Evolutionary conservation across 257 asterid genomes (phyloP), one percentile per base, ranked within the genome.

Genomic region (Coffea eugenioides): DNA sequence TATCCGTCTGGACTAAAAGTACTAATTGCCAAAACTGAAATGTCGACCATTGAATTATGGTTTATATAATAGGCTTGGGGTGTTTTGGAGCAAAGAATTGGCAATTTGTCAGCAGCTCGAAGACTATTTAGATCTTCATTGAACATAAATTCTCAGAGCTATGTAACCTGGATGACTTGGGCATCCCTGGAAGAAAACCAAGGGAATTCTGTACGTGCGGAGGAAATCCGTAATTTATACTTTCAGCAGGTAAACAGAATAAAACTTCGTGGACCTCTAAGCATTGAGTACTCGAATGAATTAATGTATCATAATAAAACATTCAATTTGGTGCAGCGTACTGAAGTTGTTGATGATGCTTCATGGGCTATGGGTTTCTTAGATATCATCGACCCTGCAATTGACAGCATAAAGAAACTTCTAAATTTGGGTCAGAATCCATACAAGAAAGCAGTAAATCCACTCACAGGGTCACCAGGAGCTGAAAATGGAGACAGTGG

Each of bases 121-220:
- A 90, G 98, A 81, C 80, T 95, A 16, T 95, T 93, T 82, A 87
- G 97, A 81, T 93, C 98, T 59, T 95, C 99, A 45, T 88, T 95
- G 68, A 91, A 93, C 86, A 86, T 95, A 77, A 93, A 95, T 80
- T 95, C 99, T 48, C 99, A 93, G 82, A 95, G 99, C 97, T 95
- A 89, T 67, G 84, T 95, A 10, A 95, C 98, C 21, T 95, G 99
- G 99, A 95, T 92, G 99, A 92, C 99, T 20, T 95, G 99, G 99
- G 99, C 99, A 0, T 84, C 95, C 82, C 65, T 95, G 48, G 99
- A 95, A 81, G 98, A 95, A 89, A 97, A 94, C 52, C 99, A 93
- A 83, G 98, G 99, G 54, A 92, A 95, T 81, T 74, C 93, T 52
- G 82, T 87, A 15, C 96, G 97, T 7, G 98, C 98, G 16, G 97